Conservation (phyloP, 2,329 filamentous ascomycete species). For the Exophiala aquamarina region DNA sequence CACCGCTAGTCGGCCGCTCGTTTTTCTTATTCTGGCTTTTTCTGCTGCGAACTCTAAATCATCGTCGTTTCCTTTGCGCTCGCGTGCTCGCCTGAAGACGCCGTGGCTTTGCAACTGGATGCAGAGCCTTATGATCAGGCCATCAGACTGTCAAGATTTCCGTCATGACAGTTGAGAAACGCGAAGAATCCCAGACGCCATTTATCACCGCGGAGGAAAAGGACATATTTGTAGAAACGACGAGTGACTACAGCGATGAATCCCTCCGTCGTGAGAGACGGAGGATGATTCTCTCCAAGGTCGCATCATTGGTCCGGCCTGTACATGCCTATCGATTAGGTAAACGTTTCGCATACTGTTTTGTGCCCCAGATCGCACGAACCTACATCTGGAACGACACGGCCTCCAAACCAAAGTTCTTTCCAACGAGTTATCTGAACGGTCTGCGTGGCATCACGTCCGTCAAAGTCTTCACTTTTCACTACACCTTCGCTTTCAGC, state of each 20-base stretch:
- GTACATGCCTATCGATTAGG: slow-evolving; percentile 17
- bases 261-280: slow-evolving; percentile 11
- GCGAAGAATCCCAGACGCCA: too few species aligned
- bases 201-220: too few species aligned
- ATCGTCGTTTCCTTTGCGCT: too few species aligned
- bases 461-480: slow-evolving; percentile 48
- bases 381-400: slow-evolving; percentile 23
- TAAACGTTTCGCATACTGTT: slow-evolving; percentile 26
- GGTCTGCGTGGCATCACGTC: slow-evolving; percentile 46
- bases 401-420: slow-evolving; percentile 22
- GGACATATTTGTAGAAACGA: not conserved
- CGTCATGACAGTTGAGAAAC: too few species aligned
- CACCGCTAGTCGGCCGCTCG: too few species aligned
- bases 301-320: slow-evolving; percentile 15
- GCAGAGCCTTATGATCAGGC: too few species aligned
- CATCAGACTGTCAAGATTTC: too few species aligned
- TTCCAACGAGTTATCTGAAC: slow-evolving; percentile 31
- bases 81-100: too few species aligned
- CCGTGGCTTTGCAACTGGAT: too few species aligned
- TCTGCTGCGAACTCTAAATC: too few species aligned
- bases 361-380: slow-evolving; percentile 22
- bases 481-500: slow-evolving; percentile 41
- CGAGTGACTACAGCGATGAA: not conserved
- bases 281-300: slow-evolving; percentile 12
- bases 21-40: too few species aligned